phyloP scores from a whole-genome alignment of 306 rosid genomes.

The peach (Prunus persica) region Prunus_persica_NCBIv2 NC_034009.1:2442001-2442500 shows the following conservation, averaged over 20 bases:
- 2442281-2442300: conserved; percentile 48
- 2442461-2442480: not conserved
- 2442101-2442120: conserved; percentile 52
- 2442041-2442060: conserved; percentile 42
- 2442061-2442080: conserved; percentile 74
- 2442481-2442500: not conserved
- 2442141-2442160: conserved; percentile 58
- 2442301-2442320: conserved; percentile 37
- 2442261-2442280: conserved; percentile 14
- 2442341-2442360: conserved; percentile 17
- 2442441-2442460: conserved; percentile 4
- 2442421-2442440: conserved; percentile 13
- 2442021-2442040: conserved; percentile 28
- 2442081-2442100: conserved; percentile 61
- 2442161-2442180: conserved; percentile 49
- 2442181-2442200: not conserved
- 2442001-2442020: conserved; percentile 77
- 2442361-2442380: not conserved
- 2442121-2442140: conserved; percentile 68
- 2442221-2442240: conserved; percentile 11
- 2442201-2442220: conserved; percentile 1
- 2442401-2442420: conserved; percentile 19
- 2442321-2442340: conserved; percentile 13
- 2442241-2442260: not conserved
- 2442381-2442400: conserved; percentile 6